phyloP scores from a whole-genome alignment of 2,329 filamentous ascomycete species.

The Ampelomyces quisqualis region DNA sequence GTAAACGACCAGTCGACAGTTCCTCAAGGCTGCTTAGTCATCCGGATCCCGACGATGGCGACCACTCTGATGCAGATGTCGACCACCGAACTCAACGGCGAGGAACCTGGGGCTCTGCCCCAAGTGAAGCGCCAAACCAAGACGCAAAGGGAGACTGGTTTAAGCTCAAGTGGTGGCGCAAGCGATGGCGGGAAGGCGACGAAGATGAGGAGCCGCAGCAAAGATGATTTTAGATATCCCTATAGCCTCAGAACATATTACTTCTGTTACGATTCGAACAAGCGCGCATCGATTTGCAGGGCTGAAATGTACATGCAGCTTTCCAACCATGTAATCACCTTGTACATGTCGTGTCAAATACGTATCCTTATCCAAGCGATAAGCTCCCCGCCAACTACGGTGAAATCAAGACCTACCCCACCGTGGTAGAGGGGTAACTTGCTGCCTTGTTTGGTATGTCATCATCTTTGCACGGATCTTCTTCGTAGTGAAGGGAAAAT shows the following conservation, averaged over 20 bases:
- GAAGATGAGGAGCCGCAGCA: slow-evolving; percentile 20
- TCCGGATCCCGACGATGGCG: slow-evolving; percentile 33
- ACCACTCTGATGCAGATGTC: slow-evolving; percentile 33
- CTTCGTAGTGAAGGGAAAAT: too few species aligned
- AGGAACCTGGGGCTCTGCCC: slow-evolving; percentile 31
- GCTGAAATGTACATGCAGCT: too few species aligned
- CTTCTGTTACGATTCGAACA: not conserved
- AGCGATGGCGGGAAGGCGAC: slow-evolving; percentile 33
- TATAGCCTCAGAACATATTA: not conserved
- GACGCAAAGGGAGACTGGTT: slow-evolving; percentile 41
- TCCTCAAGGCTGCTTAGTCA: slow-evolving; percentile 28
- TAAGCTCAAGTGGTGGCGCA: slow-evolving; percentile 43
- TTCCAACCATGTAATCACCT: too few species aligned
- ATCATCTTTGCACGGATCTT: too few species aligned
- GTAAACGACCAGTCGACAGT: slow-evolving; percentile 30
- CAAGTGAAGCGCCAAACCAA: slow-evolving; percentile 20
- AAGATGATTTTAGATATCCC: slow-evolving; percentile 14
- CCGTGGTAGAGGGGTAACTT: too few species aligned
- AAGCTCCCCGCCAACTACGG: not conserved
- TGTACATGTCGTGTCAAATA: too few species aligned
- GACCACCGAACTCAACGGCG: slow-evolving; percentile 18
- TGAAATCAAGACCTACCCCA: not conserved
- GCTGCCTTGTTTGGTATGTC: too few species aligned
- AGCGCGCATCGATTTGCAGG: too few species aligned
- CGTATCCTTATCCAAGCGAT: not conserved